Evolutionary conservation across 305 asterid species (phyloP).

Genomic region (Fraxinus sp.): DNA sequence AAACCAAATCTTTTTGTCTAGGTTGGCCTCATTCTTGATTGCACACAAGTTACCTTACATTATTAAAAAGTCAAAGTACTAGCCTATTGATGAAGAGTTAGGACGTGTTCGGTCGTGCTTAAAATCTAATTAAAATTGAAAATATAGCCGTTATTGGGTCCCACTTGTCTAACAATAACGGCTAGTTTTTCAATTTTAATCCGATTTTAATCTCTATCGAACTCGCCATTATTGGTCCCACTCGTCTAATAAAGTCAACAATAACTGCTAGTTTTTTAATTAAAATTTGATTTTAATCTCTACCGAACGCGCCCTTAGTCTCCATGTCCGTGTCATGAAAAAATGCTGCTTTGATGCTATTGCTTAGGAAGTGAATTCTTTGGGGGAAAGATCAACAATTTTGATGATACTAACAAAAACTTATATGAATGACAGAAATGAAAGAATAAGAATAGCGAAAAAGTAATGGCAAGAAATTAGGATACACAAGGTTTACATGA

Average conservation of each 20-base stretch:
- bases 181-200: no score
- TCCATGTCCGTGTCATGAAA: neutral
- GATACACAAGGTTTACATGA: neutral
- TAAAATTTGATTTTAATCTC: no score
- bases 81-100: neutral
- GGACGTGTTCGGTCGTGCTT: no score
- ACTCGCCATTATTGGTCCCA: no score
- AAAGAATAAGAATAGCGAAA: neutral
- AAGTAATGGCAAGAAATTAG: neutral
- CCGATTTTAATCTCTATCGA: no score
- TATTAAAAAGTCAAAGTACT: neutral
- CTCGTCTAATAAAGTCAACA: no score
- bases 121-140: no score
- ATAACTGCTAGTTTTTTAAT: no score
- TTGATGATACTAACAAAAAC: neutral
- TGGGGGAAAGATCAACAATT: neutral
- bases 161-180: no score
- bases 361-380: neutral
- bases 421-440: neutral
- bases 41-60: neutral
- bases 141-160: no score
- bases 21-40: neutral
- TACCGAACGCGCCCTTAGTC: neutral
- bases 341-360: neutral
- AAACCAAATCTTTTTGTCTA: neutral